phyloP scores from a whole-genome alignment of 2,329 filamentous ascomycete species.

The Microdochium nivale region DNA sequence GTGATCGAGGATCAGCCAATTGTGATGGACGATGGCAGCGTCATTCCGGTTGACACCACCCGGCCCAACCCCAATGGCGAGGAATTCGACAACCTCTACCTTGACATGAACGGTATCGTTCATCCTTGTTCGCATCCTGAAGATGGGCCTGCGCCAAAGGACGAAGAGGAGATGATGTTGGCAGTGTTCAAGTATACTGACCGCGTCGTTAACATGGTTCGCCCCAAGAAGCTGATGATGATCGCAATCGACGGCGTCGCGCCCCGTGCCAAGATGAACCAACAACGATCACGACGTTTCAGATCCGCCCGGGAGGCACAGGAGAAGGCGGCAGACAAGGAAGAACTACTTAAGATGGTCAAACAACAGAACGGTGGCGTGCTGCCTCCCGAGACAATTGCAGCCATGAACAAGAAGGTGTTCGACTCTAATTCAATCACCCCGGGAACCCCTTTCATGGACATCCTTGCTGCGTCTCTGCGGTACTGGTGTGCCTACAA shows the following conservation, averaged over 20 bases:
- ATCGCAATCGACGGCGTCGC: slow-evolving; percentile 98
- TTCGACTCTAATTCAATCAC: slow-evolving; percentile 88
- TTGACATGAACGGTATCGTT: slow-evolving; percentile 99
- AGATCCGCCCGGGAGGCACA: slow-evolving; percentile 88
- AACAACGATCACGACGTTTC: slow-evolving; percentile 93
- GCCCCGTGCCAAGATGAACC: slow-evolving; percentile 98
- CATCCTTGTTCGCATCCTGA: slow-evolving; percentile 98
- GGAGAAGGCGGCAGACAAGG: slow-evolving; percentile 87
- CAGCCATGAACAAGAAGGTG: slow-evolving; percentile 69
- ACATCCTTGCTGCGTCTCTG: slow-evolving; percentile 80
- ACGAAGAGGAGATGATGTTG: slow-evolving; percentile 99
- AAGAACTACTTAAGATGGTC: slow-evolving; percentile 77
- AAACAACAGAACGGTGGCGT: slow-evolving; percentile 66
- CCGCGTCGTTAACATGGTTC: slow-evolving; percentile 96
- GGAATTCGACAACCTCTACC: slow-evolving; percentile 94
- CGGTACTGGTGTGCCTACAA: slow-evolving; percentile 98
- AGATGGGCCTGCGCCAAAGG: slow-evolving; percentile 79
- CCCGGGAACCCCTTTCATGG: slow-evolving; percentile 97
- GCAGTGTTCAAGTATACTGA: slow-evolving; percentile 99
- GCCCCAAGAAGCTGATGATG: slow-evolving; percentile 90
- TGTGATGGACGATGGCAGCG: slow-evolving; percentile 70
- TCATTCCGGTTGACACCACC: slow-evolving; percentile 78
- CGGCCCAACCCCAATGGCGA: slow-evolving; percentile 91
- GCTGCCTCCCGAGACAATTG: slow-evolving; percentile 51
- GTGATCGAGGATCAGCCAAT: slow-evolving; percentile 81